Evolutionary conservation across 345 rosid genomes (phyloP).

Genomic region (Hibiscus syriacus): DNA sequence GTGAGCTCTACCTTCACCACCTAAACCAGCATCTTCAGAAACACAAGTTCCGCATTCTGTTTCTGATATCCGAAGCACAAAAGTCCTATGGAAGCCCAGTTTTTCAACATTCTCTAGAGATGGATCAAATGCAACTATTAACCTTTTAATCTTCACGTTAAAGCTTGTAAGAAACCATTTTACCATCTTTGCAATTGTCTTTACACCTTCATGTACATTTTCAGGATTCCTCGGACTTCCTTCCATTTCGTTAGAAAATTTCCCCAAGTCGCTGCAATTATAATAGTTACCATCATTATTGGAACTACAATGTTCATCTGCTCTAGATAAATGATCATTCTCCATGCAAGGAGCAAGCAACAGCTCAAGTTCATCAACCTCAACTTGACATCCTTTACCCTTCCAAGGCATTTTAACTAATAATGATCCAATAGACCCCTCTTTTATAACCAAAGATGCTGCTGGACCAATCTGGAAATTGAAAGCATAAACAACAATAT

Average conservation of each 20-base stretch:
- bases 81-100: slow-evolving; percentile 25
- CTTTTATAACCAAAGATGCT: slow-evolving; percentile 58
- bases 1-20: slow-evolving; percentile 27
- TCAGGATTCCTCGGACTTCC: slow-evolving; percentile 30
- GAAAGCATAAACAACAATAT: slow-evolving; percentile 6
- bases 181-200: slow-evolving; percentile 90
- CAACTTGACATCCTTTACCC: slow-evolving; percentile 73
- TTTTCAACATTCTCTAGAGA: slow-evolving; percentile 25
- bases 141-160: slow-evolving; percentile 54
- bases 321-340: slow-evolving; percentile 16
- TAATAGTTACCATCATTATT: slow-evolving; percentile 23
- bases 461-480: slow-evolving; percentile 49
- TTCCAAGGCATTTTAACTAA: slow-evolving; percentile 81
- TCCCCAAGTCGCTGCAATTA: slow-evolving; percentile 26
- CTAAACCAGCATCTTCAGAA: slow-evolving; percentile 43
- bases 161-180: slow-evolving; percentile 86
- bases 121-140: slow-evolving; percentile 81
- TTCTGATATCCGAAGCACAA: slow-evolving; percentile 67
- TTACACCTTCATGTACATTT: slow-evolving; percentile 95
- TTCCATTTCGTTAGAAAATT: slow-evolving; percentile 28
- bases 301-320: slow-evolving; percentile 25
- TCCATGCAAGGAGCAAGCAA: slow-evolving; percentile 51
- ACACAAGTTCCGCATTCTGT: slow-evolving; percentile 66
- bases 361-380: slow-evolving; percentile 84
- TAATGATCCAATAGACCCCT: slow-evolving; percentile 86